These are phyloP conservation scores for Trichoderma semiorbis DNA, from an alignment of 2,329 filamentous ascomycete genomes.

Conservation along the genomic window DNA sequence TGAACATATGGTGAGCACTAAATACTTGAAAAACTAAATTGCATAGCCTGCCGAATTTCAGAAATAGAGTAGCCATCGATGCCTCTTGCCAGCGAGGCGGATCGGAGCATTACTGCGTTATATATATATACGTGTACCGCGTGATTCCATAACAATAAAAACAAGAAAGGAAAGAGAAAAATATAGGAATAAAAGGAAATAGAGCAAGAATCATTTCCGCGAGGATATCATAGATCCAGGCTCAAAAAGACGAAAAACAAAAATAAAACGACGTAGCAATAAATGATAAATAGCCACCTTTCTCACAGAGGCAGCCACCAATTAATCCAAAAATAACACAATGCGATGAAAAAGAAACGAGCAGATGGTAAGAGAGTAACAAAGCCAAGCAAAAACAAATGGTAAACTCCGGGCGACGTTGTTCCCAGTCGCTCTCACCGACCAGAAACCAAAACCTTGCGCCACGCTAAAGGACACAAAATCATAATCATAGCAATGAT, in stretches of 20 bases:
- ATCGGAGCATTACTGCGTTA: not conserved
- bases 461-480: slow-evolving; percentile 25
- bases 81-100: not conserved
- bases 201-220: not conserved
- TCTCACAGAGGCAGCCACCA: not conserved
- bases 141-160: not conserved
- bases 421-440: slow-evolving; percentile 38
- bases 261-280: not conserved
- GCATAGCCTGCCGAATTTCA: not conserved
- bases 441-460: slow-evolving; percentile 32
- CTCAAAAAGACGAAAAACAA: not conserved
- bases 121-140: not conserved
- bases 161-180: not conserved
- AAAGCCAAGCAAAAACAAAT: not conserved
- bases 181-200: not conserved
- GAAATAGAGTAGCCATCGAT: not conserved
- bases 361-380: no score
- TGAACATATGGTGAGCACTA: not conserved
- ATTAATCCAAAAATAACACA: not conserved
- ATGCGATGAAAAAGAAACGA: no score
- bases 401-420: slow-evolving; percentile 21
- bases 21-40: not conserved
- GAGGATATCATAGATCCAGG: not conserved
- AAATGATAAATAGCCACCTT: not conserved
- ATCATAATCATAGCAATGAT: not conserved